A percentile compares a stretch with the other conserved stretches of the same genome.
These are phyloP conservation scores for Eutrema heterophyllum DNA, from an alignment of 345 rosid species.

Conservation along the genomic window DNA sequence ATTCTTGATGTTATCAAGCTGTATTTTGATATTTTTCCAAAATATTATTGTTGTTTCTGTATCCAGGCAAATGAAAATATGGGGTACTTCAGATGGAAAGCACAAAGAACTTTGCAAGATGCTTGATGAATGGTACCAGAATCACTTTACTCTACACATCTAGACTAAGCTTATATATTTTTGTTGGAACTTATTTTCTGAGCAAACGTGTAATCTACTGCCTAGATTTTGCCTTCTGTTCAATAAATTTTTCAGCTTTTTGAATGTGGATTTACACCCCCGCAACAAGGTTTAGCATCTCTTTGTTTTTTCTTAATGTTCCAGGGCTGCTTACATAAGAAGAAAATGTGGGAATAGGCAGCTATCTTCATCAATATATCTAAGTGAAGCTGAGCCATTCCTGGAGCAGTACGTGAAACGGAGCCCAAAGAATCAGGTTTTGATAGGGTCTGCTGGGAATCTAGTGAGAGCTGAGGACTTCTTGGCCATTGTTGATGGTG, in stretches of 20 bases:
- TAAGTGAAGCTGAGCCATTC: slow-evolving; percentile 93
- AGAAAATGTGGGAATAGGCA: slow-evolving; percentile 66
- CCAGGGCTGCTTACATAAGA: slow-evolving; percentile 72
- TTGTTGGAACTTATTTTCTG: background rate
- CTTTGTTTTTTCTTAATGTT: slow-evolving; percentile 5
- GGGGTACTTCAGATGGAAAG: slow-evolving; percentile 85
- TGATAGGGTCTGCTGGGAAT: slow-evolving; percentile 91
- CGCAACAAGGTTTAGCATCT: background rate
- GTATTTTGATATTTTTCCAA: background rate
- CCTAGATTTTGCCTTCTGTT: slow-evolving; percentile 1
- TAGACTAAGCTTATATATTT: background rate
- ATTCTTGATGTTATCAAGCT: background rate
- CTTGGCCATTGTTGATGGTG: slow-evolving; percentile 75
- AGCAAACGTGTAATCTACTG: background rate
- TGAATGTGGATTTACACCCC: background rate
- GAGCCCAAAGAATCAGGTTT: slow-evolving; percentile 61
- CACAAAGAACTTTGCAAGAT: slow-evolving; percentile 77
- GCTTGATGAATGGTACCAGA: slow-evolving; percentile 90
- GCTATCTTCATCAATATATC: slow-evolving; percentile 66
- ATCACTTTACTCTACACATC: slow-evolving; percentile 17
- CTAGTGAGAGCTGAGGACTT: slow-evolving; percentile 68
- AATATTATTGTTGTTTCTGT: background rate
- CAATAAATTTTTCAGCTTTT: background rate
- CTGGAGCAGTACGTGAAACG: slow-evolving; percentile 78
- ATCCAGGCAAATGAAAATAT: slow-evolving; percentile 81